Conservation (phyloP, 2,329 filamentous ascomycete species). For the Trichoderma oligosporum region DNA sequence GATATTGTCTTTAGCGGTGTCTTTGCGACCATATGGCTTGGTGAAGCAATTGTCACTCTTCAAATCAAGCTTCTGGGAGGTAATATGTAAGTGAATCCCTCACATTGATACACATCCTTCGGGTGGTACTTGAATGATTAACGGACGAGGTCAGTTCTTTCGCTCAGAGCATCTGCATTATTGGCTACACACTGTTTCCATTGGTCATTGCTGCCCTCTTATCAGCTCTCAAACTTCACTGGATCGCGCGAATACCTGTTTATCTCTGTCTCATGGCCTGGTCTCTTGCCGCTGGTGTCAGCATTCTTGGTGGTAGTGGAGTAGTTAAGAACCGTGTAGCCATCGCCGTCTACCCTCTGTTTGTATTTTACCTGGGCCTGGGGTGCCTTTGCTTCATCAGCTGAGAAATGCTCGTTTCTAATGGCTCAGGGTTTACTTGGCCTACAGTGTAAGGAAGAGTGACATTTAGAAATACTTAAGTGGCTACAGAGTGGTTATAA, state of each 20-base stretch:
- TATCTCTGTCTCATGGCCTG: constrained; percentile 85
- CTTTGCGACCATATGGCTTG: constrained; percentile 95
- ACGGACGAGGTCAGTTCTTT: constrained; percentile 66
- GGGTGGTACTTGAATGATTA: constrained; percentile 20
- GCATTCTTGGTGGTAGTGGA: constrained; percentile 90
- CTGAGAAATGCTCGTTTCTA: constrained; percentile 45
- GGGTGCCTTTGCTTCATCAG: constrained; percentile 97
- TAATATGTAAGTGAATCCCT: constrained; percentile 72
- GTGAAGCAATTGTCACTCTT: constrained; percentile 92
- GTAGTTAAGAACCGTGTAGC: constrained; percentile 93
- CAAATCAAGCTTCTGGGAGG: constrained; percentile 96
- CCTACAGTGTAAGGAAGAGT: neutral
- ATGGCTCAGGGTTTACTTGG: no score
- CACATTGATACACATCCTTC: neutral
- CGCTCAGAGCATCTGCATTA: constrained; percentile 95
- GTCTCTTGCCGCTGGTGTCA: constrained; percentile 93
- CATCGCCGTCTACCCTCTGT: constrained; percentile 88
- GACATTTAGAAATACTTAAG: neutral
- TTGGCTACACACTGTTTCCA: constrained; percentile 96
- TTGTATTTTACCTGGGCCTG: constrained; percentile 90
- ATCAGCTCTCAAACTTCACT: constrained; percentile 75
- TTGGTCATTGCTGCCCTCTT: constrained; percentile 89
- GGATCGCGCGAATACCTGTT: constrained; percentile 81
- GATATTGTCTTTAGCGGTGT: constrained; percentile 92
- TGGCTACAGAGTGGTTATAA: no score